Evolutionary conservation across 2,329 filamentous ascomycete species (phyloP), one percentile per base, ranked within the genome.

Genomic region (Pestalotiopsis sp.): DNA sequence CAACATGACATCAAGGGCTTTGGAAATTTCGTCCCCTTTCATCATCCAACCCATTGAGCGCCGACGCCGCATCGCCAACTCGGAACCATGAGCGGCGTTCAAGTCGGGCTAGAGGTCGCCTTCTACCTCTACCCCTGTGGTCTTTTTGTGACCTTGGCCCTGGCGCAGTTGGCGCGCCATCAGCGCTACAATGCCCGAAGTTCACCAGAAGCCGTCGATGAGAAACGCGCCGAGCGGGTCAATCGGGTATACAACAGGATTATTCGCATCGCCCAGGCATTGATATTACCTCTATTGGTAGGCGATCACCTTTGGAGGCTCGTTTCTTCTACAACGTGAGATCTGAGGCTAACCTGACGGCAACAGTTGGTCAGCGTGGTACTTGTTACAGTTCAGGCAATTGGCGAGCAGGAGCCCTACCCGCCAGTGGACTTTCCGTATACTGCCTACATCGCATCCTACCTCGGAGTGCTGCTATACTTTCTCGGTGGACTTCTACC

Each of bases 41-140:
- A 52, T 52, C 45, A 52, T n/a, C 45, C 31, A 36, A 52, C n/a
- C n/a, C 45, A 52, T 52, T 52, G 45, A 52, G 14, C 20, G 45
- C 45, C 45, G 45, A n/a, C 45, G 17, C 45, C 7, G 20, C 45
- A n/a, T 52, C 45, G 45, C 45, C 45, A 11, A 17, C 7, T 52
- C 45, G 25, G n/a, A 20, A 62, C 13, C 2, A 82, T 82, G 80
- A 78, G 77, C 59, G 76, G 70, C 58, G 73, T 75, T 63, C 73
- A 81, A 72, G 68, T 78, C 57, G 82, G 78, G 49, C 72, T 83
- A 63, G 75, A 79, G 69, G 73, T 80, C 7, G 79, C 78, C 69
- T 83, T 83, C 71, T 83, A 83, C 65, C 66, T 79, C 65, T 83
- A 83, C 68, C 82, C 82, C 1, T 79, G 78, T 56, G 74, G 77